Evolutionary conservation across 1,139 yeast species (phyloP).

Genomic region (Candida neerlandica): DNA sequence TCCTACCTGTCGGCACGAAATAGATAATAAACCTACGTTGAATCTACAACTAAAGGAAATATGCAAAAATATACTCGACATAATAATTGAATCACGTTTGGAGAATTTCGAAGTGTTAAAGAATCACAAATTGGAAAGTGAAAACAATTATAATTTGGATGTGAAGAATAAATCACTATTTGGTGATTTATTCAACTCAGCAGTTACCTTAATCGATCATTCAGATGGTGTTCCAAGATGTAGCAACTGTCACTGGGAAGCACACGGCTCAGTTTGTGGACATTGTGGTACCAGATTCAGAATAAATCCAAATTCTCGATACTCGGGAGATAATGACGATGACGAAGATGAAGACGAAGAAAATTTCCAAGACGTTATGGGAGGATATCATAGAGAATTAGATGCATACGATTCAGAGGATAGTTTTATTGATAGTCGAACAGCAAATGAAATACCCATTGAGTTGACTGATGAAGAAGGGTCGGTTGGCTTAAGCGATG

Average conservation of each 20-base stretch:
- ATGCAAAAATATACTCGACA: slow-evolving; percentile 31
- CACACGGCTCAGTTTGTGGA: slow-evolving; percentile 55
- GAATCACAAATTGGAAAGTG: slow-evolving; percentile 26
- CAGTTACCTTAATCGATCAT: slow-evolving; percentile 55
- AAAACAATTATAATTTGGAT: slow-evolving; percentile 42
- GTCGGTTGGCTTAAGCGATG: background rate
- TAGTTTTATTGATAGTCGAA: slow-evolving; percentile 31
- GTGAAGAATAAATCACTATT: slow-evolving; percentile 38
- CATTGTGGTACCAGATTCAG: slow-evolving; percentile 54
- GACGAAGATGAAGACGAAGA: slow-evolving; percentile 26
- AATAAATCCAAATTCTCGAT: slow-evolving; percentile 17
- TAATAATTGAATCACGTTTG: slow-evolving; percentile 27
- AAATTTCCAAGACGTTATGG: slow-evolving; percentile 17
- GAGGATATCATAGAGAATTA: slow-evolving; percentile 15
- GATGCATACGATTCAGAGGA: slow-evolving; percentile 31
- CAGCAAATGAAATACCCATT: slow-evolving; percentile 15
- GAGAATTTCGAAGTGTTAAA: slow-evolving; percentile 22
- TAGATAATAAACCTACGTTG: slow-evolving; percentile 45
- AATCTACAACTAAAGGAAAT: slow-evolving; percentile 47
- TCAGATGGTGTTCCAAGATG: slow-evolving; percentile 83
- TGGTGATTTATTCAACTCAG: slow-evolving; percentile 48
- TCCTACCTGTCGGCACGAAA: slow-evolving; percentile 55
- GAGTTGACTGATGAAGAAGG: slow-evolving; percentile 7
- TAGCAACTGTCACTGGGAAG: slow-evolving; percentile 83
- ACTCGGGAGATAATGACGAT: slow-evolving; percentile 23